Conservation (phyloP, 768 basidiomycete species). For the Hortiboletus flavorubellus region DNA sequence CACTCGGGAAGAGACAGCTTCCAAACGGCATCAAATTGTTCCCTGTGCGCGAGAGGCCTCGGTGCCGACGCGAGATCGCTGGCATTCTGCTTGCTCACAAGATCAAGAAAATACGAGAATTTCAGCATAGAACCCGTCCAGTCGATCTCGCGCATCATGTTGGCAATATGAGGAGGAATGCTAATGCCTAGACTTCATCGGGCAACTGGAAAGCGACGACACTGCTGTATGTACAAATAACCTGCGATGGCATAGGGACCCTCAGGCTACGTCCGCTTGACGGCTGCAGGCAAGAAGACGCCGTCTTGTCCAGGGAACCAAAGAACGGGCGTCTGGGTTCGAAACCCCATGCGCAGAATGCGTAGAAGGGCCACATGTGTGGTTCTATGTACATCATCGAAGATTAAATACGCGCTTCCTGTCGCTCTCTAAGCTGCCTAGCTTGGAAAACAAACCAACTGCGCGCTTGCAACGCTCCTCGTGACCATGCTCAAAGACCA, state of each 20-base stretch:
- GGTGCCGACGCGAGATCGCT: too few relatives aligned
- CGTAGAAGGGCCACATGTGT: conserved; percentile 37
- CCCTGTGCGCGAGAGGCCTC: too few relatives aligned
- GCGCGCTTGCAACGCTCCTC: too few relatives aligned
- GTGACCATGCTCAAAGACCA: too few relatives aligned
- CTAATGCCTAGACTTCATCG: conserved; percentile 43
- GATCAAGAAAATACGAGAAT: too few relatives aligned
- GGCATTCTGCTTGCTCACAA: too few relatives aligned
- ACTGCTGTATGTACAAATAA: conserved; percentile 46
- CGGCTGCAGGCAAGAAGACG: conserved; percentile 33
- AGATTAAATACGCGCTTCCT: too few relatives aligned
- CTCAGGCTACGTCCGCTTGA: conserved; percentile 32
- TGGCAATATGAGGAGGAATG: conserved; percentile 40
- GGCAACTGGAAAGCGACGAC: conserved; percentile 42
- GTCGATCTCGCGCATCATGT: conserved; percentile 40
- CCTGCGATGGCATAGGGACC: conserved; percentile 42
- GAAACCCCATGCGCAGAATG: conserved; percentile 43
- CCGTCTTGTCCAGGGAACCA: conserved; percentile 35
- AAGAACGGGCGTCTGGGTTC: conserved; percentile 38
- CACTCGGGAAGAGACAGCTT: conserved; percentile 27
- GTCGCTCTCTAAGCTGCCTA: too few relatives aligned
- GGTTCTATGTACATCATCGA: too few relatives aligned
- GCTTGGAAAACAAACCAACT: too few relatives aligned
- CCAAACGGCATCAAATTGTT: conserved; percentile 21
- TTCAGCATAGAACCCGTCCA: conserved; percentile 28